Evolutionary conservation across 176 grass and related monocot genomes (phyloP), one percentile per base, ranked within the genome.

Genomic region (Calamus simplicifolius): DNA sequence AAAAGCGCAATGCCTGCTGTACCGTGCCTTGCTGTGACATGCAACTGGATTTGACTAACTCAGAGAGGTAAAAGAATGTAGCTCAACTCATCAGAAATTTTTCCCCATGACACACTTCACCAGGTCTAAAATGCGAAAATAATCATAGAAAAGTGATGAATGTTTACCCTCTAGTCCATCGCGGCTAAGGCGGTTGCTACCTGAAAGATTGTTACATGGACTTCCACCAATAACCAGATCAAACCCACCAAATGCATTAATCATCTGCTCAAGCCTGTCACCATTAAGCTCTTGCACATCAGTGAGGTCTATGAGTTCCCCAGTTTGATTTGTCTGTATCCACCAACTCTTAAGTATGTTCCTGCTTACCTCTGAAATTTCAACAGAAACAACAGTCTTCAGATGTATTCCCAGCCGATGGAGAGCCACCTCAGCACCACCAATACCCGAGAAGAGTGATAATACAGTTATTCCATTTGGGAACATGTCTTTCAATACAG

Each of bases 371-470:
- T 89, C 70, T 13, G 80, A 84, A 16, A 87, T 81, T 68, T 95
- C 91, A 27, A 95, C 80, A 4, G 91, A 95, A 25, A 95, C 25
- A 21, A 95, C 86, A 0, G 56, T 51, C 14, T 66, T 88, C 73
- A 98, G 72, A 29, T 35, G 76, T 31, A 98, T 81, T 17, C 88
- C 93, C 4, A 98, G 67, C 13, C 78, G 74, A n/a, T 98, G 79
- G 10, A 98, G 76, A 56, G 93, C 84, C n/a, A 98, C 93, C 76
- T 98, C 93, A 27, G 76, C 93, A 52, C 93, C 93, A 14, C 93
- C 93, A 62, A 98, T 98, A n/a, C 93, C 84, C 8, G 88, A 80
- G 79, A 98, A 98, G 1, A 98, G 65, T 2, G 92, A 91, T 0
- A 97, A 15, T 0, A 97, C 80, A 13, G 80, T 91, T 27, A 97